Conservation (phyloP, 495 filamentous ascomycete species). For the Friedmanniomyces simplex region DNA sequence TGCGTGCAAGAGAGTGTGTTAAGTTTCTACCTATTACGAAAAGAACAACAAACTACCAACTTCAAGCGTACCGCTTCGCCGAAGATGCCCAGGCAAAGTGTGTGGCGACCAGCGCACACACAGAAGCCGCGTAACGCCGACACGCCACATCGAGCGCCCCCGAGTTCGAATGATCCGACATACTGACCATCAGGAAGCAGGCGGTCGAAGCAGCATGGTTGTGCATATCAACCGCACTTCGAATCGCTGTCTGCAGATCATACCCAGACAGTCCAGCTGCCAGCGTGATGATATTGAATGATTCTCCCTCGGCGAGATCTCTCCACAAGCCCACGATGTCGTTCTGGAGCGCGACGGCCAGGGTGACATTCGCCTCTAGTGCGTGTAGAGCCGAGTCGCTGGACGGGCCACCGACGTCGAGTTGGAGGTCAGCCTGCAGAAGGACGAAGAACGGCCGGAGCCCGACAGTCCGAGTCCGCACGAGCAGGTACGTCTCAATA, state of each 20-base stretch:
- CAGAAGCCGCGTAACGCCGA: background rate
- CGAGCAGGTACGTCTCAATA: background rate
- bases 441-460: background rate
- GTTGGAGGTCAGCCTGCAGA: background rate
- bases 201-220: background rate
- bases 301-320: background rate
- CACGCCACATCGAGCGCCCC: background rate
- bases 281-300: background rate
- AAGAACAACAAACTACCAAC: background rate
- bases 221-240: background rate
- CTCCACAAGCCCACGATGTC: background rate
- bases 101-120: background rate
- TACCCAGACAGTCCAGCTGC: background rate
- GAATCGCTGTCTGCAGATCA: background rate
- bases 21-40: too few species aligned
- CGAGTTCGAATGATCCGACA: background rate
- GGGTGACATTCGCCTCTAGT: background rate
- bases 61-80: background rate
- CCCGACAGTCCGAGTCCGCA: background rate
- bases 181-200: background rate
- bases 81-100: background rate
- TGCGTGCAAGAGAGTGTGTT: too few species aligned
- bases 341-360: background rate
- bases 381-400: background rate
- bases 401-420: background rate